Percentiles rank a stretch among this genome's conserved stretches.
Evolutionary conservation across 1,284 basidiomycete genomes (phyloP).

Genomic region (Albatrellus sp.): DNA sequence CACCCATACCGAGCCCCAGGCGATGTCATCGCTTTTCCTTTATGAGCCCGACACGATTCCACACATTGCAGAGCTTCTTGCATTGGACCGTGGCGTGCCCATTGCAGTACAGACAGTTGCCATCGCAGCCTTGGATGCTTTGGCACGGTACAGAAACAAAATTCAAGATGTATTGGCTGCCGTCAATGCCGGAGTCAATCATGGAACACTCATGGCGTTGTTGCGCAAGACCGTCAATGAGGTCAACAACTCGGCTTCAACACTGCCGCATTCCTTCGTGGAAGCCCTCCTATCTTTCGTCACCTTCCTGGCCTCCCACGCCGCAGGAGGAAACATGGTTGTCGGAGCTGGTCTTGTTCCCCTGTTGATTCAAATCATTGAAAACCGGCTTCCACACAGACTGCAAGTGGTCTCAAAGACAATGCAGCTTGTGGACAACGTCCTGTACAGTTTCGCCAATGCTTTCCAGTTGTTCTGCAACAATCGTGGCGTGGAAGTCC

Average conservation of each 20-base stretch:
- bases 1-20: slow-evolving; percentile 69
- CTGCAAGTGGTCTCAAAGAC: slow-evolving; percentile 74
- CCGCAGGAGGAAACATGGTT: slow-evolving; percentile 83
- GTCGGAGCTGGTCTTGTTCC: slow-evolving; percentile 95
- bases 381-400: slow-evolving; percentile 57
- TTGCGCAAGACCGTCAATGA: slow-evolving; percentile 72
- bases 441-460: slow-evolving; percentile 82
- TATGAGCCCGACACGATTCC: slow-evolving; percentile 88
- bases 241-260: slow-evolving; percentile 50
- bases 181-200: slow-evolving; percentile 92
- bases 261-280: slow-evolving; percentile 69
- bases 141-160: slow-evolving; percentile 75
- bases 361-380: slow-evolving; percentile 78
- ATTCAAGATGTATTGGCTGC: slow-evolving; percentile 83
- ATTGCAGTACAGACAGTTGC: slow-evolving; percentile 71
- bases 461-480: slow-evolving; percentile 84
- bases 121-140: slow-evolving; percentile 81
- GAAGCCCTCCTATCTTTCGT: slow-evolving; percentile 84
- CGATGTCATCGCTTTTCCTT: slow-evolving; percentile 76
- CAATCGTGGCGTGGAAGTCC: slow-evolving; percentile 73
- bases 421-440: slow-evolving; percentile 86
- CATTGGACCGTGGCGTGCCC: slow-evolving; percentile 61
- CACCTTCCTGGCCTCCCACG: slow-evolving; percentile 76
- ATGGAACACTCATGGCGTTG: slow-evolving; percentile 86
- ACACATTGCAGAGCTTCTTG: slow-evolving; percentile 83